A percentile compares a stretch with the other conserved stretches of the same genome.
Evolutionary conservation across 1,139 yeast genomes (phyloP).

Genomic region (Taphrina pruni): DNA sequence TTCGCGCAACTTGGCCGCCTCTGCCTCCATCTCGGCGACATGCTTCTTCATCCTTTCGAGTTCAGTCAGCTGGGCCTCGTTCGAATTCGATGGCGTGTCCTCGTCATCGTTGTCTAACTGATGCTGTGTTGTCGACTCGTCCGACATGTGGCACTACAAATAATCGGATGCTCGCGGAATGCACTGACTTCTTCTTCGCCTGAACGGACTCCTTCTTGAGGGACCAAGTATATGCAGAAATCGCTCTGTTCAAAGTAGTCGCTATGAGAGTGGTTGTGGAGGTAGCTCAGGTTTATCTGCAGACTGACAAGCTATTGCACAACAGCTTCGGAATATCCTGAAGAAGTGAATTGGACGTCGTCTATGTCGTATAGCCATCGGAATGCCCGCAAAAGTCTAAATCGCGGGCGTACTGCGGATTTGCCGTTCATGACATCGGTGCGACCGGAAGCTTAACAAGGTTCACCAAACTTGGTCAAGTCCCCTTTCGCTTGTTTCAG

Average conservation of each 20-base stretch:
- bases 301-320: neutral
- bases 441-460: constrained; percentile 8
- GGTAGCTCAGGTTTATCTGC: neutral
- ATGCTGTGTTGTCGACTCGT: constrained; percentile 13
- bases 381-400: constrained; percentile 5
- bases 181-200: neutral
- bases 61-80: constrained; percentile 24
- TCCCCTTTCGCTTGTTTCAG: neutral
- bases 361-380: constrained; percentile 1
- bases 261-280: neutral
- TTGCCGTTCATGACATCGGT: constrained; percentile 9
- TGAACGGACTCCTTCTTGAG: no score
- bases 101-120: constrained; percentile 39
- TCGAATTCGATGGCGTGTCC: constrained; percentile 6
- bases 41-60: constrained; percentile 50
- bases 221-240: no score
- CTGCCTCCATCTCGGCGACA: constrained; percentile 59
- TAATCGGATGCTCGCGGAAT: neutral
- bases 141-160: constrained; percentile 17
- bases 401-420: neutral
- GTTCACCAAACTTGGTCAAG: neutral
- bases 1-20: constrained; percentile 61
- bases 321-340: neutral
- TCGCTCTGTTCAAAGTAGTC: no score
- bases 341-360: neutral